Percentiles rank a stretch among this genome's conserved stretches.
These are phyloP conservation scores for Arthrobotrys iridis DNA, from an alignment of 2,329 filamentous ascomycete species.

Conservation along the genomic window DNA sequence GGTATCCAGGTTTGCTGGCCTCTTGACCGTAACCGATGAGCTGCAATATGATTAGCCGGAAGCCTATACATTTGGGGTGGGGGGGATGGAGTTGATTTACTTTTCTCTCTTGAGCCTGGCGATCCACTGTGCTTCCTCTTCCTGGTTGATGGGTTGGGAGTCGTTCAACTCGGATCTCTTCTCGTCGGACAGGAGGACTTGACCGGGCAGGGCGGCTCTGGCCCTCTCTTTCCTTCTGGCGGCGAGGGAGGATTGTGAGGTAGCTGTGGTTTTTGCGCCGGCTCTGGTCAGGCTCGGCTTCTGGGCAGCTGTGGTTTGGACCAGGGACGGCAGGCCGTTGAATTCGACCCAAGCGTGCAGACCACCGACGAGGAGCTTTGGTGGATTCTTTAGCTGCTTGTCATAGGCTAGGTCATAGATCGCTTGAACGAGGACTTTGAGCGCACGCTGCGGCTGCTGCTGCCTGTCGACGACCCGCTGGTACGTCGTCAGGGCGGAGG, in stretches of 20 bases:
- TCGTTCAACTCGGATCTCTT: slow-evolving; percentile 65
- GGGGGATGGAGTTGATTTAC: slow-evolving; percentile 62
- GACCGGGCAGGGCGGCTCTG: slow-evolving; percentile 23
- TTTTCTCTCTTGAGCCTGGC: slow-evolving; percentile 75
- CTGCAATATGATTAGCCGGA: neutral
- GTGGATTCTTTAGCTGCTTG: slow-evolving; percentile 75
- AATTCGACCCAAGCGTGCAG: slow-evolving; percentile 86
- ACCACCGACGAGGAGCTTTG: slow-evolving; percentile 82
- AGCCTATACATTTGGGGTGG: neutral
- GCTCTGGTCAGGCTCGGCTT: slow-evolving; percentile 62
- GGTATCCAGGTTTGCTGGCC: slow-evolving; percentile 4
- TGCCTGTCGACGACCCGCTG: slow-evolving; percentile 60
- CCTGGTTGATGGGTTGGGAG: slow-evolving; percentile 74
- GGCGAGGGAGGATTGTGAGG: slow-evolving; percentile 64
- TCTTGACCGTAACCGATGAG: slow-evolving; percentile 31
- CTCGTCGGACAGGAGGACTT: slow-evolving; percentile 58
- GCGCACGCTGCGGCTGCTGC: slow-evolving; percentile 66
- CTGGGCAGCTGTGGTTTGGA: slow-evolving; percentile 56
- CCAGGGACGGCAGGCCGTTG: slow-evolving; percentile 75
- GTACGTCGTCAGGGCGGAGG: slow-evolving; percentile 62
- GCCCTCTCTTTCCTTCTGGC: slow-evolving; percentile 65
- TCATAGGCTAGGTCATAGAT: slow-evolving; percentile 84
- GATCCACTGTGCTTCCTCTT: slow-evolving; percentile 84
- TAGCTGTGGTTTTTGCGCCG: slow-evolving; percentile 66
- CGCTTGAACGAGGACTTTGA: slow-evolving; percentile 79